Base-by-base conservation (phyloP, 371 early-diverging fungal genomes). In the Rhizopus delemar region DNA sequence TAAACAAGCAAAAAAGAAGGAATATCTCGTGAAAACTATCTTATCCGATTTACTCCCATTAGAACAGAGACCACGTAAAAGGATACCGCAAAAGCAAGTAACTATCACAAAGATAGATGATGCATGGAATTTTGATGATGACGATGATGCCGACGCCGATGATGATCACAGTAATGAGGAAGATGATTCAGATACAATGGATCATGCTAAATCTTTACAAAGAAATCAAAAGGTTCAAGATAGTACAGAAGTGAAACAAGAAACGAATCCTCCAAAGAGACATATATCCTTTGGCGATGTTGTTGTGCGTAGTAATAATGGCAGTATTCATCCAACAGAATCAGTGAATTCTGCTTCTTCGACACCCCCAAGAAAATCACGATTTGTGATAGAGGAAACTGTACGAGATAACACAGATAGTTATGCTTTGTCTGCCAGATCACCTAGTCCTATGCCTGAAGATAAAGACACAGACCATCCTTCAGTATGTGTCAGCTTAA, bases 41-140 rank as follows among this genome's bases (percentile, higher is more conserved):
- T 65, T 93, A 28, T 74, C 81, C n/a, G 76, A 82, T 29, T 60
- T 95, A n/a, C 89, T 90, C 6, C 87, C 93, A 0, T 72, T 95
- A 35, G 87, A 86, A 43, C 78, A 81, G 41, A 67, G 89, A 22
- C 80, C 84, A 29, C 77, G 74, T 16, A 85, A 82, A 46, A 75
- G 63, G 51, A 66, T 73, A 46, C 77, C 68, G 16, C 67, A 74
- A 52, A 71, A 66, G 39, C 71, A 73, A 45, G 66, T 68, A 8
- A 50, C 66, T 3, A 56, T 71, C 34, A 55, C 65, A 15, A 73
- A 68, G 22, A 62, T 65, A n/a, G 73, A 77, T 8, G 71, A 73
- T 13, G n/a, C 51, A 35, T 80, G 80, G 80, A 71, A 80, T 58
- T 80, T 80, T 56, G 75, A 73, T 51, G 65, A 63, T 32, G 62